A percentile compares a stretch with the other conserved stretches of the same genome.
phyloP scores from a whole-genome alignment of 2,329 filamentous ascomycete species.

The Ceratocystis papillata region DNA sequence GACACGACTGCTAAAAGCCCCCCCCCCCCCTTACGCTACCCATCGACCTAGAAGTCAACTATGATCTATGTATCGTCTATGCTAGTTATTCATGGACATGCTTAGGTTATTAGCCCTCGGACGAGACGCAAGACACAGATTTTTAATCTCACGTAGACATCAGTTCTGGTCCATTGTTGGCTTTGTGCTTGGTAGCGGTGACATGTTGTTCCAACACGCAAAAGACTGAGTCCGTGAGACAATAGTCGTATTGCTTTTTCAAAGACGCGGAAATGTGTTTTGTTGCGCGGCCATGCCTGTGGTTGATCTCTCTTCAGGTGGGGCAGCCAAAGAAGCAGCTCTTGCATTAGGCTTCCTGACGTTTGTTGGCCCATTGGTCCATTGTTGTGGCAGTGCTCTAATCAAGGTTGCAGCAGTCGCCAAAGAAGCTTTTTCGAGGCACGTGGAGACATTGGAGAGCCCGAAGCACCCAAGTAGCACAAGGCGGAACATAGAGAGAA shows the following conservation, averaged over 20 bases:
- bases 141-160: not conserved
- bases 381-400: not conserved
- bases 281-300: not conserved
- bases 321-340: not conserved
- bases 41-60: not conserved
- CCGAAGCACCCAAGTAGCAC: not conserved
- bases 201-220: not conserved
- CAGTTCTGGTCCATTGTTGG: not conserved
- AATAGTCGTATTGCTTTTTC: constrained; percentile 5
- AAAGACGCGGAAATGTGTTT: not conserved
- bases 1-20: not conserved
- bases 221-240: not conserved
- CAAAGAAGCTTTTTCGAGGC: not conserved
- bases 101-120: not conserved
- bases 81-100: not conserved
- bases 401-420: not conserved
- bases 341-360: not conserved
- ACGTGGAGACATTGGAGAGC: not conserved
- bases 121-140: not conserved
- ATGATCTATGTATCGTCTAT: not conserved
- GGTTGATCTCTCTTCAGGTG: not conserved
- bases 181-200: not conserved
- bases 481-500: not conserved
- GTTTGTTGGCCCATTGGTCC: not conserved
- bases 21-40: not conserved